Conservation (phyloP, 345 rosid species). For the Linum tenue region DNA sequence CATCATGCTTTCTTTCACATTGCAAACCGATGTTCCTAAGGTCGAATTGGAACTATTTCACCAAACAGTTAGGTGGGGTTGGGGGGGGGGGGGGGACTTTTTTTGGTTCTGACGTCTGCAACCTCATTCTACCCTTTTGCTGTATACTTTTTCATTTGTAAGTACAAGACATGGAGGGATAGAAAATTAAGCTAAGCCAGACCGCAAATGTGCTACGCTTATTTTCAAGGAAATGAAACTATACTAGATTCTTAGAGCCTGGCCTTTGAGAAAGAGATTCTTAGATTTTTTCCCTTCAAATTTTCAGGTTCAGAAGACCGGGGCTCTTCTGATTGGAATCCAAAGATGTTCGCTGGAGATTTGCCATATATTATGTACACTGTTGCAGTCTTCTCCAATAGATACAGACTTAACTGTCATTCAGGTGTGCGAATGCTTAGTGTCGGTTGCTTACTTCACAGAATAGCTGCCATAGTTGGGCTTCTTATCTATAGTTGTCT, state of each 20-base stretch:
- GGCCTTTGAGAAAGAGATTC: constrained; percentile 4
- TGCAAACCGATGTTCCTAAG: neutral
- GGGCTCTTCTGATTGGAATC: constrained; percentile 43
- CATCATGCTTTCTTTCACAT: neutral
- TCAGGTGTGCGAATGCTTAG: constrained; percentile 40
- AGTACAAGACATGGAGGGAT: neutral
- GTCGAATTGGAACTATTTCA: neutral
- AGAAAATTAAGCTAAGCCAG: neutral
- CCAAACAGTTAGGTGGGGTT: neutral
- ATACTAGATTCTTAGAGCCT: neutral
- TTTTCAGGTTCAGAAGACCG: constrained; percentile 54
- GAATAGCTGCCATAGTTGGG: neutral
- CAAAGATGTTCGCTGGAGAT: constrained; percentile 54
- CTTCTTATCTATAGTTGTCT: constrained; percentile 7
- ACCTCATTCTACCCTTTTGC: neutral
- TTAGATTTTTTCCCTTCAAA: constrained; percentile 1
- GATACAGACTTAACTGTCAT: constrained; percentile 38
- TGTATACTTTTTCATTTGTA: neutral
- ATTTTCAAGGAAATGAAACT: neutral
- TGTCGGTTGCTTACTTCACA: neutral
- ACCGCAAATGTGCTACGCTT: no score
- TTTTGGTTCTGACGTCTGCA: no score
- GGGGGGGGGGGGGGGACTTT: no score
- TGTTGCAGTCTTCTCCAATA: constrained; percentile 37
- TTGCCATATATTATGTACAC: constrained; percentile 37